Base-by-base conservation (phyloP, 495 filamentous ascomycete species). In the Penicillium parvum region DNA sequence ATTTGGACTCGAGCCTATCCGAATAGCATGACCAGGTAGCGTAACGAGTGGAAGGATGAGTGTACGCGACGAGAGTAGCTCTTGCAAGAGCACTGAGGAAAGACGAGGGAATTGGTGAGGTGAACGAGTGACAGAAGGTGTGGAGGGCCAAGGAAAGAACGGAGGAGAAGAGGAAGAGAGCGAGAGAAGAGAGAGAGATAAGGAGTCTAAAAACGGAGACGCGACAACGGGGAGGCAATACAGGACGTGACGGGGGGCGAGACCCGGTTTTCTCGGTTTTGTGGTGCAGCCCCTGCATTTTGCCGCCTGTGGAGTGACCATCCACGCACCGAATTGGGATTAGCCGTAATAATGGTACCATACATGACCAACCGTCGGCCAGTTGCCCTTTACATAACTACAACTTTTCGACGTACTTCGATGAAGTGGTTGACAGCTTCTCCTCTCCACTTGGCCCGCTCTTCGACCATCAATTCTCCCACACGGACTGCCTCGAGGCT, bases 1-100 rank as follows among this genome's bases (percentile, higher is more conserved):
- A 74, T 74, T 63, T 58, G 62, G 54, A 58, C 54, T 52, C 16
- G 40, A 52, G 40, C 51, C 45, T 58, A 58, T 43, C 44, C 34
- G 40, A 49, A 43, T 48, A 62, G 51, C 64, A 69, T 69, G 64
- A 55, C 62, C 47, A 48, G 45, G 37, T 27, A 33, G 16, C 49
- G 37, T 41, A 38, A 20, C 35, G 35, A 51, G 20, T 7, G 34
- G 29, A 42, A 26, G 39, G 27, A 25, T 35, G 23, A 37, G 29
- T 28, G 7, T 14, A 25, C n/a, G 25, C 29, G n/a, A 14, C 19
- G 19, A 17, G 23, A 26, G 7, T 9, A 10, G 17, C 14, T 32
- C 29, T 26, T n/a, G 32, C 19, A 11, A 33, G 36, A 38, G 30
- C 26, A 30, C 35, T 34, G 32, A 18, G 16, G 22, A 19, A 11